phyloP scores from a whole-genome alignment of 352 stramenopile species.

The Phytophthora brassicae region DNA sequence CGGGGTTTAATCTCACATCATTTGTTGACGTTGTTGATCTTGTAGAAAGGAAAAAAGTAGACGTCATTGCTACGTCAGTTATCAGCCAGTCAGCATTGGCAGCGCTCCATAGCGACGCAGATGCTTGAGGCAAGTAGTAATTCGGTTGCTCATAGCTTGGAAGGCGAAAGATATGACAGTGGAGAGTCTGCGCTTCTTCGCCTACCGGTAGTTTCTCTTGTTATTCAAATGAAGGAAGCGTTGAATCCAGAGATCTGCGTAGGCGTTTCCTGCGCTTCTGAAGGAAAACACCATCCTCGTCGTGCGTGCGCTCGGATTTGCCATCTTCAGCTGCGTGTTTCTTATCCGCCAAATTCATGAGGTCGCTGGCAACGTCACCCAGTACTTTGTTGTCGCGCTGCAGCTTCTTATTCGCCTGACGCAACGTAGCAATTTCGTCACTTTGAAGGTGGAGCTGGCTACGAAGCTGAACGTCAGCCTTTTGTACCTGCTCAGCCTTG shows the following conservation, averaged over 20 bases:
- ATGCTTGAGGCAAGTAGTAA: constrained; percentile 12
- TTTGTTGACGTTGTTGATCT: constrained; percentile 2
- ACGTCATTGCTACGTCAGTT: constrained; percentile 22
- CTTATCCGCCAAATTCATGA: constrained; percentile 70
- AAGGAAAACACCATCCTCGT: constrained; percentile 35
- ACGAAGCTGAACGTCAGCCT: constrained; percentile 58
- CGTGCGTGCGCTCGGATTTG: constrained; percentile 8
- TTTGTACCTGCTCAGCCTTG: constrained; percentile 65
- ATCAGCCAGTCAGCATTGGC: constrained; percentile 17
- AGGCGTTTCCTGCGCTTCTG: constrained; percentile 46
- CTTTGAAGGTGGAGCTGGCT: constrained; percentile 44
- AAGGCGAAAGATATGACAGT: constrained; percentile 13
- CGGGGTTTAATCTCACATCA: constrained; percentile 9
- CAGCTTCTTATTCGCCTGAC: constrained; percentile 38
- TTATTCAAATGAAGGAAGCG: constrained; percentile 21
- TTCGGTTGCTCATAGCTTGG: constrained; percentile 22
- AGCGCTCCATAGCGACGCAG: constrained; percentile 12
- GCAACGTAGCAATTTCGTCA: constrained; percentile 42
- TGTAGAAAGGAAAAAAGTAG: constrained; percentile 55
- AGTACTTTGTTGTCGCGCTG: constrained; percentile 57
- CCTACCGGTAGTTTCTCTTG: constrained; percentile 30
- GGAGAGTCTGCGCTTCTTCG: constrained; percentile 5
- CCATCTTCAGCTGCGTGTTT: constrained; percentile 33
- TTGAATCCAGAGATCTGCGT: constrained; percentile 42
- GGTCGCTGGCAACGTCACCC: constrained; percentile 56